phyloP scores from a whole-genome alignment of 148 eudicot genomes.

The Selenicereus undatus region DNA sequence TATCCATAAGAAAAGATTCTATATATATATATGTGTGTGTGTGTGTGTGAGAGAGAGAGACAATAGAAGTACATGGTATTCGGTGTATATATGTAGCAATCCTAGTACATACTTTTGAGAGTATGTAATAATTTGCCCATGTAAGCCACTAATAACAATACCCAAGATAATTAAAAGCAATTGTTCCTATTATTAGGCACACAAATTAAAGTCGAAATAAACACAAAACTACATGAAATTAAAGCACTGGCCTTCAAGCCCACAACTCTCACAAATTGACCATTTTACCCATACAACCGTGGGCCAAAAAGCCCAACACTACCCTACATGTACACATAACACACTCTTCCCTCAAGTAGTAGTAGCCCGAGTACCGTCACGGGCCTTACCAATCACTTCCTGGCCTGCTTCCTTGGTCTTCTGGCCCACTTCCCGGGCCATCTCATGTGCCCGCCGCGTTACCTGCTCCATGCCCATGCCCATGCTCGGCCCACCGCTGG shows the following conservation, averaged over 20 bases:
- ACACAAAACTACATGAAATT: not conserved
- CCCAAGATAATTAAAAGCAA: not conserved
- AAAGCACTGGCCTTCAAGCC: not conserved
- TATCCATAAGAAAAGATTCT: too few relatives aligned
- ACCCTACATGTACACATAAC: not conserved
- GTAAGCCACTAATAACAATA: not conserved
- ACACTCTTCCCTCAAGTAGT: not conserved
- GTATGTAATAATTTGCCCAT: not conserved
- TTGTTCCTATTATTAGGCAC: not conserved
- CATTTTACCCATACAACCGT: not conserved
- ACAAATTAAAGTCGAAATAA: not conserved
- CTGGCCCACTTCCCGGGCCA: conserved; percentile 32
- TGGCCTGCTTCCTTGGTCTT: conserved; percentile 39
- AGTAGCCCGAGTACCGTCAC: conserved; percentile 10
- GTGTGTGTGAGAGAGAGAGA: too few relatives aligned
- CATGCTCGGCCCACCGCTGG: not conserved
- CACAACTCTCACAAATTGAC: not conserved
- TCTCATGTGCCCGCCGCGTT: conserved; percentile 23
- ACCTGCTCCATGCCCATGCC: conserved; percentile 29
- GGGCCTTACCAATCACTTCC: conserved; percentile 15
- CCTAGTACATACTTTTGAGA: too few relatives aligned
- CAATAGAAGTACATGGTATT: too few relatives aligned
- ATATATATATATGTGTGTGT: too few relatives aligned
- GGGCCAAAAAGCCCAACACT: not conserved
- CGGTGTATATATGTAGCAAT: too few relatives aligned